These are phyloP conservation scores for Sordariomycetes sp. DNA, from an alignment of 2,329 filamentous ascomycete species.

Conservation along the genomic window DNA sequence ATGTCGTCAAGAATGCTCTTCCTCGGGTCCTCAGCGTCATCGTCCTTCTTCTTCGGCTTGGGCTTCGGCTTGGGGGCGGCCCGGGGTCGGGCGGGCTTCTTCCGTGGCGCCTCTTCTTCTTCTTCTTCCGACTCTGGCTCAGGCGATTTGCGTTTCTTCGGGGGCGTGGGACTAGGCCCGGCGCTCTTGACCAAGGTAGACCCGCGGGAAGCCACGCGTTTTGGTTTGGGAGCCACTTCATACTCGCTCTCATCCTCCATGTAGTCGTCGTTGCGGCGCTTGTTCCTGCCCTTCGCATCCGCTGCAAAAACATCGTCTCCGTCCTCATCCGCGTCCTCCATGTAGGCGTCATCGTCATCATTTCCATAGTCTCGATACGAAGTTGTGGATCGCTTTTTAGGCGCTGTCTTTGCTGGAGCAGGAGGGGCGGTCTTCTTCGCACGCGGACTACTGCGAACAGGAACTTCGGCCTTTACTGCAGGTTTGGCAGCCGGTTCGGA, in stretches of 20 bases:
- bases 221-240: conserved; percentile 50
- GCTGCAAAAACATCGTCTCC: conserved; percentile 77
- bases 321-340: conserved; percentile 60
- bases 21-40: conserved; percentile 58
- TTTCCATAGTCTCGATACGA: conserved; percentile 27
- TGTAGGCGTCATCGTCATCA: conserved; percentile 44
- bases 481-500: conserved; percentile 25
- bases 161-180: conserved; percentile 17
- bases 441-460: conserved; percentile 43
- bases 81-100: conserved; percentile 53
- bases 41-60: conserved; percentile 53
- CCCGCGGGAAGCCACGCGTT: conserved; percentile 38
- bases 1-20: conserved; percentile 84
- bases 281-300: conserved; percentile 54
- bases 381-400: conserved; percentile 25
- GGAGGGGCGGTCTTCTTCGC: conserved; percentile 27
- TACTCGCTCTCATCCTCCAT: conserved; percentile 66
- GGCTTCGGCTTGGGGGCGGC: conserved; percentile 42
- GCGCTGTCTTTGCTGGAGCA: conserved; percentile 11
- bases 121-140: conserved; percentile 42
- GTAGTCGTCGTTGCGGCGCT: conserved; percentile 64
- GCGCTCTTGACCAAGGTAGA: conserved; percentile 10
- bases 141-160: conserved; percentile 49
- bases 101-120: conserved; percentile 49
- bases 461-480: conserved; percentile 26